Base-by-base conservation (phyloP, 2,329 filamentous ascomycete species). In the Mycosphaerella sp. region DNA sequence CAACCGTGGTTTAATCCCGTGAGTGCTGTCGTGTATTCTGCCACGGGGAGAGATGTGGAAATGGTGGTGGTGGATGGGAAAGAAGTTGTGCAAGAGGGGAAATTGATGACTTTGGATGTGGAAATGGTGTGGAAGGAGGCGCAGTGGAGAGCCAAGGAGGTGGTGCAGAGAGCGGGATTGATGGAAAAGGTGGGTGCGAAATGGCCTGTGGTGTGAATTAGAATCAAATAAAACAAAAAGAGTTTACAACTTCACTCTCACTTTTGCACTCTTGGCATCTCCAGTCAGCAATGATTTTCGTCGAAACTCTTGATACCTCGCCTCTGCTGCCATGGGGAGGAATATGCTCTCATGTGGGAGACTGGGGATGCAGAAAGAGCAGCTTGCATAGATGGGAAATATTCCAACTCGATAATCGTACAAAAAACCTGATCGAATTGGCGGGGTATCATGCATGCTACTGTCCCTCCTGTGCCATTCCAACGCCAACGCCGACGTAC, bases 11-110 rank as follows among this genome's bases (percentile, higher is more conserved):
- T 63, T 34, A 64, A 69, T 8, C 64, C 74, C 0, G 63, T 73
- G n/a, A 73, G 70, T n/a, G 70, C 71, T 1, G 59, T 76, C 31
- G 74, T 76, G 2, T 76, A 75, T 59, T 71, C 72, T 9, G 71
- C 70, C 1, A 74, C 73, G 1, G 74, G 74, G 1, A 62, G 69
- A 6, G 74, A 77, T 66, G 72, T 77, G 6, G 70, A 74, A 48
- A 60, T 70, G 36, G 74, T 76, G 2, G 67, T 76, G 21, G 71
- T 76, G 6, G 70, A 76, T 59, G 73, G 73, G 8, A 68, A 70
- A 40, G 55, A 54, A 23, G 47, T 57, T 6, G 55, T 54, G 14
- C 51, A 51, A 11, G 8, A 38, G 1, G 34, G 34, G 6, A 38
- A 38, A n/a, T 9, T 38, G 34, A 38, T 2, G 10, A 38, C 34